A percentile compares a stretch with the other conserved stretches of the same genome.
Conservation (phyloP, 2,329 filamentous ascomycete genomes). For the Torrubiellomyces zombiae region DNA sequence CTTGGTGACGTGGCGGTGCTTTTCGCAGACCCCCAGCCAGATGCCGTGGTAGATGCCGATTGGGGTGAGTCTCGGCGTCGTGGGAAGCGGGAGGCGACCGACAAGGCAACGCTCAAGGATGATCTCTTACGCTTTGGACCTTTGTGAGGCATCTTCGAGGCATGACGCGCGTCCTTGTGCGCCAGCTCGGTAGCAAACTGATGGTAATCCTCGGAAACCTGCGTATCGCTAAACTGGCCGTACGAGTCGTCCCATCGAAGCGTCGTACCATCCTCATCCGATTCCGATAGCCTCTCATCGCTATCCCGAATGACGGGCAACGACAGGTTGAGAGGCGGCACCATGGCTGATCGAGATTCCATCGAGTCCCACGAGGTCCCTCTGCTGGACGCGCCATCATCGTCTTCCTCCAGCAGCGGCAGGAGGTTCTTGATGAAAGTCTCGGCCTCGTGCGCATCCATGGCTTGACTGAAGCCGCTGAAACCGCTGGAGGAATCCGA, state of each 20-base stretch:
- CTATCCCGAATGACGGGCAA: conserved; percentile 3
- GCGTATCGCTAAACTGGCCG: conserved; percentile 14
- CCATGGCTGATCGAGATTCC: conserved; percentile 5
- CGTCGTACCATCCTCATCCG: conserved; percentile 3
- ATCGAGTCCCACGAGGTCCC: conserved; percentile 8
- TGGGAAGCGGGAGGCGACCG: conserved; percentile 11
- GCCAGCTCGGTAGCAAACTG: conserved; percentile 17
- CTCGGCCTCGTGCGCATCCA: conserved; percentile 3
- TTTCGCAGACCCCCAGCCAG: no score
- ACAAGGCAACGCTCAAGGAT: conserved; percentile 10
- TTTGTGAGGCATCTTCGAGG: no score
- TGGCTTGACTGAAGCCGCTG: conserved; percentile 1
- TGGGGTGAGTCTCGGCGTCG: conserved; percentile 10
- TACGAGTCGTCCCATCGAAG: conserved; percentile 7
- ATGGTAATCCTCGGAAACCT: conserved; percentile 18
- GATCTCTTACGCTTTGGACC: conserved; percentile 5
- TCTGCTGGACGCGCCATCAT: conserved; percentile 6
- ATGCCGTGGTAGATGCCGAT: conserved; percentile 4
- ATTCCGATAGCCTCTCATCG: conserved; percentile 2
- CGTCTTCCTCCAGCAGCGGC: conserved; percentile 7
- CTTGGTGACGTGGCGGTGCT: no score
- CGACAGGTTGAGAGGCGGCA: conserved; percentile 4
- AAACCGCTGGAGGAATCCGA: conserved; percentile 4
- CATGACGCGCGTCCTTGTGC: conserved; percentile 2
- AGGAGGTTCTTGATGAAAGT: no score